Evolutionary conservation across 2,329 filamentous ascomycete genomes (phyloP).

Genomic region (Harringtonia lauricola): DNA sequence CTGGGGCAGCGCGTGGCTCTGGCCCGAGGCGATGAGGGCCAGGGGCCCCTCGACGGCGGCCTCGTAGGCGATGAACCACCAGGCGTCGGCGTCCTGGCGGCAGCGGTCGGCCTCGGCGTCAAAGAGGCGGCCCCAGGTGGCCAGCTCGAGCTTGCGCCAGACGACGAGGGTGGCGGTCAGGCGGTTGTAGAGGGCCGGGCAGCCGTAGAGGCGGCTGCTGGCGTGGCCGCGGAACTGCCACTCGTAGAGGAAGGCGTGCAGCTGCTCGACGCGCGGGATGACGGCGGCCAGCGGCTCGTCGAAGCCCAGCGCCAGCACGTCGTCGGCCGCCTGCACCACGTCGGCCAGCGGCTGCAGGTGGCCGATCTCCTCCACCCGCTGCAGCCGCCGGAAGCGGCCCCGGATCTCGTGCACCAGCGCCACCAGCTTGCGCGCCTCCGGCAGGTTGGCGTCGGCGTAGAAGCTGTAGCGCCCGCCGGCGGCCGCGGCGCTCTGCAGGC

Average conservation of each 20-base stretch:
- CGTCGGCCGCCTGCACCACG: conserved; percentile 63
- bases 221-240: conserved; percentile 87
- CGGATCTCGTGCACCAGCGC: conserved; percentile 58
- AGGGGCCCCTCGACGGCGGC: conserved; percentile 66
- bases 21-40: conserved; percentile 41
- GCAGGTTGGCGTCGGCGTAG: conserved; percentile 70
- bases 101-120: conserved; percentile 73
- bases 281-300: conserved; percentile 78
- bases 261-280: conserved; percentile 74
- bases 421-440: conserved; percentile 65
- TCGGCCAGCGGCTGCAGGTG: conserved; percentile 70
- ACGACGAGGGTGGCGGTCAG: conserved; percentile 72
- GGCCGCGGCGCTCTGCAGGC: conserved; percentile 7
- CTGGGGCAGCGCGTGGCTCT: conserved; percentile 29
- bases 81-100: conserved; percentile 67
- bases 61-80: conserved; percentile 97
- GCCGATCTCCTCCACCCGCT: conserved; percentile 51
- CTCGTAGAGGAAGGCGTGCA: conserved; percentile 77
- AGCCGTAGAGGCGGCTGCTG: conserved; percentile 66
- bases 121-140: conserved; percentile 83
- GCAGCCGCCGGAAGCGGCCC: conserved; percentile 61
- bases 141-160: conserved; percentile 85
- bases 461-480: conserved; percentile 61
- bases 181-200: conserved; percentile 58
- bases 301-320: conserved; percentile 64